phyloP scores from a whole-genome alignment of 208 protist genomes.

The Crithidia expoeki region DNA sequence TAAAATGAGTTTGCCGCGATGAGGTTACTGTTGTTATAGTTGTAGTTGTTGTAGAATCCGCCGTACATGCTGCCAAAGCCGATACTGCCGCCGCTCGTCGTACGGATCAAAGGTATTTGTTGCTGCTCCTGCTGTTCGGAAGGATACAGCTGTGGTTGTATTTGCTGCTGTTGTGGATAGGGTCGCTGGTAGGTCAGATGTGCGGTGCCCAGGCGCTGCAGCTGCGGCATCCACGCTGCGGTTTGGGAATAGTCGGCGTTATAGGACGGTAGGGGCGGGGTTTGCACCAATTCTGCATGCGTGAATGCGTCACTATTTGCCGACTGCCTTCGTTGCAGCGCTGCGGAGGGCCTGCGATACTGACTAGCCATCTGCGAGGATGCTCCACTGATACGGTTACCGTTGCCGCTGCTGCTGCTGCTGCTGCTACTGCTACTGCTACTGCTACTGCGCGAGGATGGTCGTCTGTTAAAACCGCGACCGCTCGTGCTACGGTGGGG shows the following conservation, averaged over 20 bases:
- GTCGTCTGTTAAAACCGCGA: background rate
- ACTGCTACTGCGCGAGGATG: background rate
- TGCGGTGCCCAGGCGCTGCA: background rate
- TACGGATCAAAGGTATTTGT: background rate
- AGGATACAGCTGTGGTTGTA: background rate
- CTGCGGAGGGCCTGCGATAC: too few relatives aligned
- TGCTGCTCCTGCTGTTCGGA: background rate
- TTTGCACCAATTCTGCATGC: constrained; percentile 11
- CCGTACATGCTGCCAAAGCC: constrained; percentile 18
- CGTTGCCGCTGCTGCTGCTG: background rate
- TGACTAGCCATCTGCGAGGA: background rate
- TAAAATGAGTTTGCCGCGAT: constrained; percentile 4
- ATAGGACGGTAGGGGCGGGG: background rate
- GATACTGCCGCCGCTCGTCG: constrained; percentile 11
- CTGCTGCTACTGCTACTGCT: background rate
- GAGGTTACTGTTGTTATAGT: background rate
- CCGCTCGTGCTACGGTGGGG: background rate
- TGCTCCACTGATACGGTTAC: background rate
- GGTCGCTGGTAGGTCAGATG: background rate
- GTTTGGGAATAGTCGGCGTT: background rate
- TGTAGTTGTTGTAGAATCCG: constrained; percentile 5
- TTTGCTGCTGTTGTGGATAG: background rate
- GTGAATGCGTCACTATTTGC: constrained; percentile 1
- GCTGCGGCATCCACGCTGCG: background rate
- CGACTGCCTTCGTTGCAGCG: constrained; percentile 13